Evolutionary conservation across 2,329 filamentous ascomycete genomes (phyloP).

Genomic region (Parasarocladium wereldwijsianum): DNA sequence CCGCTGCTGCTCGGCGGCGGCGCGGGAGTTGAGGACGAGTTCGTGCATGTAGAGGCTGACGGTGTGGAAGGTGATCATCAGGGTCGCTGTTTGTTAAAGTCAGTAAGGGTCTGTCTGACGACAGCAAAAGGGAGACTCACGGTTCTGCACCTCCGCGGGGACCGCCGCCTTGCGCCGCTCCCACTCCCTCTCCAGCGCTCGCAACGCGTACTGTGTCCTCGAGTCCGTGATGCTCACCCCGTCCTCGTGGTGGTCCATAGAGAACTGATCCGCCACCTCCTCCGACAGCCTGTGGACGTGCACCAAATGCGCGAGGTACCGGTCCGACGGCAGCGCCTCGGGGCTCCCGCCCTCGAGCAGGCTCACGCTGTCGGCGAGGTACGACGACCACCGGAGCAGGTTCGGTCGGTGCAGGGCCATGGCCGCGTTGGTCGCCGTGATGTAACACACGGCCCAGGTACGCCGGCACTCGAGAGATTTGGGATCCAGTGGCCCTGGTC

Average conservation of each 20-base stretch:
- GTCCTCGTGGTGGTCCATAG: constrained; percentile 46
- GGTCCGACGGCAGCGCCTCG: constrained; percentile 40
- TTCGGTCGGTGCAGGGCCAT: constrained; percentile 48
- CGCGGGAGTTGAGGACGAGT: constrained; percentile 52
- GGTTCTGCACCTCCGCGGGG: constrained; percentile 33
- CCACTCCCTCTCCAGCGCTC: constrained; percentile 49
- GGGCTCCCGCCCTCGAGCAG: constrained; percentile 37
- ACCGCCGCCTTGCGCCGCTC: constrained; percentile 43
- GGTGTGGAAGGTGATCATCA: constrained; percentile 49
- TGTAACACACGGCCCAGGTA: constrained; percentile 45
- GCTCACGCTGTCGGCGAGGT: constrained; percentile 45
- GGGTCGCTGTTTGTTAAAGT: constrained; percentile 30
- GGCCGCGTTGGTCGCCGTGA: constrained; percentile 41
- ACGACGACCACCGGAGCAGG: constrained; percentile 43
- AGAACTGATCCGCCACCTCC: constrained; percentile 52
- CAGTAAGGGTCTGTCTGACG: neutral
- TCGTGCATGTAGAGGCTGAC: constrained; percentile 64
- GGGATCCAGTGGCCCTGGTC: constrained; percentile 29
- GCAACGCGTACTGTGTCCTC: constrained; percentile 49
- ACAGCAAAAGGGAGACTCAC: constrained; percentile 27
- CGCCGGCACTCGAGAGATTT: constrained; percentile 39
- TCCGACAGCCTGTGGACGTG: constrained; percentile 50
- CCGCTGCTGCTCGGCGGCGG: constrained; percentile 37
- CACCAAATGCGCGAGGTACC: constrained; percentile 42
- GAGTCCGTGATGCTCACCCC: constrained; percentile 42